Conservation (phyloP, 352 stramenopile species). For the Phytophthora aleatoria region DNA sequence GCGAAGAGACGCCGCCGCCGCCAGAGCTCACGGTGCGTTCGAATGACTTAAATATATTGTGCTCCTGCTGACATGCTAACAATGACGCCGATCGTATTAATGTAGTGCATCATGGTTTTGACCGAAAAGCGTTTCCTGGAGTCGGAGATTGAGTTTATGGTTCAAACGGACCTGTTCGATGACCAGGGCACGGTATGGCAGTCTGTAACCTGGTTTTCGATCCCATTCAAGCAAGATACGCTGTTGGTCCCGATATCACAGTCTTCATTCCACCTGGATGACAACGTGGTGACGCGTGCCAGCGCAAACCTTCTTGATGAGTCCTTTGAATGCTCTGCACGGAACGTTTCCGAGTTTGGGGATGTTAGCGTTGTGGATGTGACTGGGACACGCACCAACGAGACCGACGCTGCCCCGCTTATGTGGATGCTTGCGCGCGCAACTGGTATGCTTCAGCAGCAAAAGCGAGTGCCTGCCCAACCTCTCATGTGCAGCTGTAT, state of each 20-base stretch:
- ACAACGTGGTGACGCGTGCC: not conserved
- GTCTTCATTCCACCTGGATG: conserved; percentile 10
- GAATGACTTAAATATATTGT: not conserved
- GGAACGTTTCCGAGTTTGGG: conserved; percentile 4
- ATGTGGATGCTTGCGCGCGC: conserved; percentile 9
- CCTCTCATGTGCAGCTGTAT: conserved; percentile 11
- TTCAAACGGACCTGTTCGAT: conserved; percentile 16
- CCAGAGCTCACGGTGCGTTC: conserved; percentile 50
- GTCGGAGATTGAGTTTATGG: conserved; percentile 8
- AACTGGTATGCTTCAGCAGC: conserved; percentile 9
- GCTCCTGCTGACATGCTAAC: not conserved
- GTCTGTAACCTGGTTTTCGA: conserved; percentile 13
- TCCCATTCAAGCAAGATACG: conserved; percentile 8
- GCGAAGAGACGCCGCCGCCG: conserved; percentile 19
- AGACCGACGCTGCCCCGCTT: not conserved
- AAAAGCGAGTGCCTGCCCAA: conserved; percentile 8
- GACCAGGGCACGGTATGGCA: conserved; percentile 11
- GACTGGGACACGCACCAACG: conserved; percentile 1
- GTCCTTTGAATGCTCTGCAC: conserved; percentile 9
- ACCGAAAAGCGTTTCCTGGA: conserved; percentile 9
- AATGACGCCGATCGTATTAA: not conserved
- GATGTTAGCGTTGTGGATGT: conserved; percentile 12
- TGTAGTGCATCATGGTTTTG: conserved; percentile 9
- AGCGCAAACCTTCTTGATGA: not conserved
- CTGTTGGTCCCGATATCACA: conserved; percentile 8